phyloP scores from a whole-genome alignment of 73 alveolate species.

The Tetrahymena thermophila region DNA sequence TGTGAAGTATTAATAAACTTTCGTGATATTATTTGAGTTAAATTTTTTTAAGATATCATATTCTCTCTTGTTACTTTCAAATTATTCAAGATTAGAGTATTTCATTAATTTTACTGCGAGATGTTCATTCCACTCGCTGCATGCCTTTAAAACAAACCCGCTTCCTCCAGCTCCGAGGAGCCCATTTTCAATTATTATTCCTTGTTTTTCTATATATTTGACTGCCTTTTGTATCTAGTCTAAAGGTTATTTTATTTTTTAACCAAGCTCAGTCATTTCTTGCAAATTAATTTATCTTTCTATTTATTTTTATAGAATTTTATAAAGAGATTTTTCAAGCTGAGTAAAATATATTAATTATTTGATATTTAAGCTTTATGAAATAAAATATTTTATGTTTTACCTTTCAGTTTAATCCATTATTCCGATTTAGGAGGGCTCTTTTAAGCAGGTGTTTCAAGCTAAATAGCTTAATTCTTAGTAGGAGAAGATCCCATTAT shows the following conservation, averaged over 20 bases:
- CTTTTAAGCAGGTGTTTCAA: background rate
- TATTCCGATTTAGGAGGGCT: background rate
- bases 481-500: background rate
- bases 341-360: background rate
- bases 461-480: background rate
- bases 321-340: background rate
- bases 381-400: background rate
- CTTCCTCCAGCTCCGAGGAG: background rate
- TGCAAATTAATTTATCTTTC: background rate
- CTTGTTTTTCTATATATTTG: background rate
- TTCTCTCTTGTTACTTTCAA: background rate
- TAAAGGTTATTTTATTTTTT: background rate
- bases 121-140: background rate
- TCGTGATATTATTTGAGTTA: background rate
- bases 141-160: background rate
- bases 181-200: background rate
- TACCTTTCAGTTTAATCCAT: background rate
- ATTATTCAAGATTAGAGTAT: background rate
- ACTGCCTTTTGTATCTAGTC: background rate
- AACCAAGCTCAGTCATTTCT: background rate
- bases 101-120: background rate
- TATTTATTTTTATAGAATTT: background rate
- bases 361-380: too few species aligned
- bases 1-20: background rate
- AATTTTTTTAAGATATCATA: background rate